A percentile compares a stretch with the other conserved stretches of the same genome.
These are phyloP conservation scores for Pigoraptor vietnamica DNA, from an alignment of 78 protist species.

Conservation along the genomic window DNA sequence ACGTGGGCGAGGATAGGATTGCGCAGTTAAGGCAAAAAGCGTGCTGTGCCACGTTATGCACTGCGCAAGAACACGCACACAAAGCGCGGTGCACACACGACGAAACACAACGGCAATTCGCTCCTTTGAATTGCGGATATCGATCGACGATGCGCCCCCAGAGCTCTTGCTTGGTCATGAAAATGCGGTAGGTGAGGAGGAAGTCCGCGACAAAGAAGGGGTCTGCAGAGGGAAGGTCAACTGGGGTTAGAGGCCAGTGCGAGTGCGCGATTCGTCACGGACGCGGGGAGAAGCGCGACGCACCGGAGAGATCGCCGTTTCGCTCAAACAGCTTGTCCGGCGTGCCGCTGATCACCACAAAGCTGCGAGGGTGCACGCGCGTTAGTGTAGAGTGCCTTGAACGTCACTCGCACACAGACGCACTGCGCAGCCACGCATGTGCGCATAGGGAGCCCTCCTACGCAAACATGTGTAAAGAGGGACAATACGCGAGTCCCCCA, in stretches of 20 bases:
- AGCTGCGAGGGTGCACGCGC: neutral
- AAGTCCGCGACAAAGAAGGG: neutral
- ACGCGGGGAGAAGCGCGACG: neutral
- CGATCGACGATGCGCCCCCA: neutral
- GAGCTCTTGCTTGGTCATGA: neutral
- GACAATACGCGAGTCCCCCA: neutral
- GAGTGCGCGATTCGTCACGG: neutral
- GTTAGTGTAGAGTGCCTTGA: neutral
- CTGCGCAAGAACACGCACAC: no score
- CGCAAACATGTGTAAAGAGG: neutral
- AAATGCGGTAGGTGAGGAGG: neutral
- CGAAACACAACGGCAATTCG: no score
- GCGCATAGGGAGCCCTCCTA: no score
- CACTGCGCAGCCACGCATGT: neutral
- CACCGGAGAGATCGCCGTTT: neutral
- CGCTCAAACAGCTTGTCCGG: neutral
- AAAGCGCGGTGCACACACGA: no score
- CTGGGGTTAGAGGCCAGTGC: neutral
- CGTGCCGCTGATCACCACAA: neutral
- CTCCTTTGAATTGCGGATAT: no score
- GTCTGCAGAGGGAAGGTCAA: neutral
- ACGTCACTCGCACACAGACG: neutral
- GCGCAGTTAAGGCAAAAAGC: no score
- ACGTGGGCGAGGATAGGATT: no score
- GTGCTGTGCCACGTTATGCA: no score